Base-by-base conservation (phyloP, 257 asterid species). In the Anisodus tanguticus region DNA sequence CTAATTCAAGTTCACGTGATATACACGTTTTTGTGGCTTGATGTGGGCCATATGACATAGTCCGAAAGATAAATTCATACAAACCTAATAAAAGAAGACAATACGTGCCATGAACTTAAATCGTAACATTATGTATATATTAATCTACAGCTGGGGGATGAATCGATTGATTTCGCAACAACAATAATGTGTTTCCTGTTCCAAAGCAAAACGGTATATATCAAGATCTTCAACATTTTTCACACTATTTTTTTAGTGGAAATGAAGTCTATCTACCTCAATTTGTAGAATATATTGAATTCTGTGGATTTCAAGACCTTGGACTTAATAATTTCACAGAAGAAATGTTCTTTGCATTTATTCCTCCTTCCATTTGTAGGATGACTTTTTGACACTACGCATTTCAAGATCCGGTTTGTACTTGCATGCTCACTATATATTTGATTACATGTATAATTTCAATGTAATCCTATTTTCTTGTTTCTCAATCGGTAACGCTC, bases 261-360 rank as follows among this genome's bases (percentile, higher is more conserved):
- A 26, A 37, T 68, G 6, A 68, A 68, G 10, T 72, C 37, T 71
- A 45, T 35, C 59, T 19, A 45, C 41, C 39, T 72, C 17, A 72
- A 72, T 47, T 4, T 47, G 39, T 72, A 49, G 17, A 72, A 19
- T 15, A 68, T 66, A 66, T 41, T 70, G 55, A 41, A 41, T 35
- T 70, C 37, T 43, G 31, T 1, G 8, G 53, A 41, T 3, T 62
- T 62, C 39, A 8, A 62, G 69, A 62, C 43, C 11, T 43, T 4
- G 37, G 59, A 72, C 10, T 72, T 72, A 72, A 72, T 72, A 45
- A 57, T 45, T 72, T n/a, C 59, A 72, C 37, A 10, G 39, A 10
- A 11, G 39, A 19, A n/a, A 10, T 47, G 15, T 10, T 47, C 55
- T 45, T 45, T 72, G 35, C 35, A 72, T 72, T 72, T 19, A 68